A percentile compares a stretch with the other conserved stretches of the same genome.
Conservation (phyloP, 2,329 filamentous ascomycete genomes). For the Microascus cirrosus region DNA sequence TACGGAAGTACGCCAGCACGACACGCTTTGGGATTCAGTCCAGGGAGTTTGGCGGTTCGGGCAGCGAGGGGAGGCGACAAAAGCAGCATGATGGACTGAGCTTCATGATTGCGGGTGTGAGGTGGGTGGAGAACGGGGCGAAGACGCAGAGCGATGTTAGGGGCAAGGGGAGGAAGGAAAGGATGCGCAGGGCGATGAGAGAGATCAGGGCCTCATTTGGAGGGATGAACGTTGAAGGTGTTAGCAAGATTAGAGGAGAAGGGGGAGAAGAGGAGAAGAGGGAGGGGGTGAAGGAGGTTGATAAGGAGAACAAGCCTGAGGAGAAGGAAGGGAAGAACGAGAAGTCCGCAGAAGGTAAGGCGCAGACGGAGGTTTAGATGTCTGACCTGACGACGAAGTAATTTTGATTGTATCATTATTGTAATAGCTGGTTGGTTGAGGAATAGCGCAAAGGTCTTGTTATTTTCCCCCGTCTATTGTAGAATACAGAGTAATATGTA, state of each 20-base stretch:
- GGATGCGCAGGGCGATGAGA: constrained; percentile 43
- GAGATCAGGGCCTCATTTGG: constrained; percentile 31
- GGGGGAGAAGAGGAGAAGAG: constrained; percentile 12
- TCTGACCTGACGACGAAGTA: background rate
- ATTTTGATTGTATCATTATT: background rate
- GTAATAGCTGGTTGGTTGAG: background rate
- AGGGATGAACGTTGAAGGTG: constrained; percentile 15
- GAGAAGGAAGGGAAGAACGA: background rate
- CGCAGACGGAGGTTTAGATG: background rate
- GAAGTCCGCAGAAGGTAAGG: background rate
- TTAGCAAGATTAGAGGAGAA: constrained; percentile 11
- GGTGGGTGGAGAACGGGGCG: constrained; percentile 74
- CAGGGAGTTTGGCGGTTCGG: constrained; percentile 58
- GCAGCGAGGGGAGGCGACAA: constrained; percentile 17
- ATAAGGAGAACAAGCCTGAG: constrained; percentile 34
- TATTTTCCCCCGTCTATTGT: background rate
- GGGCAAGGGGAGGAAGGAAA: constrained; percentile 42
- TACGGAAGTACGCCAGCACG: constrained; percentile 65
- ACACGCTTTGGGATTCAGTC: constrained; percentile 74
- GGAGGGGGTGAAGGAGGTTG: constrained; percentile 18
- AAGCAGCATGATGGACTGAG: constrained; percentile 72
- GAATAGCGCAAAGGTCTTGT: background rate
- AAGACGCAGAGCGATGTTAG: constrained; percentile 43
- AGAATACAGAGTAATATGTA: background rate
- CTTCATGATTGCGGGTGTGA: constrained; percentile 70